Evolutionary conservation across 2,329 filamentous ascomycete genomes (phyloP), one percentile per base, ranked within the genome.

Genomic region (Mariannaea elegans): DNA sequence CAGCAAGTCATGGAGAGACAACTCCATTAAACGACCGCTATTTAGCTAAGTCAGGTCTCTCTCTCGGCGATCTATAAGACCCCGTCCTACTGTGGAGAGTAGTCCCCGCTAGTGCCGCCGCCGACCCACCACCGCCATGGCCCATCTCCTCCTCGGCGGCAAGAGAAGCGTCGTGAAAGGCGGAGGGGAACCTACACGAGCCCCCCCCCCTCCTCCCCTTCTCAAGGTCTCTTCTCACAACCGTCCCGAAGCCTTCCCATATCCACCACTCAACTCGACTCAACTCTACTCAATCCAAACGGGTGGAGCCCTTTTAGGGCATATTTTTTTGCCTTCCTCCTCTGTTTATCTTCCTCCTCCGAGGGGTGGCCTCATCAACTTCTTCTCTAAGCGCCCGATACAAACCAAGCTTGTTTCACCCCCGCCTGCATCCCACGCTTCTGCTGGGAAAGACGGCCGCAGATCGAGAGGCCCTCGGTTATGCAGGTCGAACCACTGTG

Each of bases 391-490:
- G 69, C 69, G 69, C 69, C 69, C 54, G 60, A 68, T 71, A 68
- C 65, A 71, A 65, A 64, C 63, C 65, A 69, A 70, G 66, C 56
- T 52, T 72, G 70, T 71, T 67, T 66, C 66, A 67, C 61, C 64
- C 67, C 66, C 54, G 61, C 62, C 63, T 69, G 65, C 65, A 70
- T 71, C 69, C 68, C 69, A 69, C 66, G 68, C 71, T 72, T 71
- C 67, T 72, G 74, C 72, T 75, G 66, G 67, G 61, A 67, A 68
- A 61, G 63, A 46, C 63, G 72, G 73, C 65, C 72, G 74, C 74
- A 76, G 72, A 73, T 72, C 66, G 63, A 70, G 72, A 71, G 73
- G 64, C 75, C 74, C 72, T 76, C 75, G 74, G 75, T 64, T 77
- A 77, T 77, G 75, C 75, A 77, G 67, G 71, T 70, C 70, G 70